These are phyloP conservation scores for Colletotrichum lentis DNA, from an alignment of 2,329 filamentous ascomycete genomes.

Conservation along the genomic window DNA sequence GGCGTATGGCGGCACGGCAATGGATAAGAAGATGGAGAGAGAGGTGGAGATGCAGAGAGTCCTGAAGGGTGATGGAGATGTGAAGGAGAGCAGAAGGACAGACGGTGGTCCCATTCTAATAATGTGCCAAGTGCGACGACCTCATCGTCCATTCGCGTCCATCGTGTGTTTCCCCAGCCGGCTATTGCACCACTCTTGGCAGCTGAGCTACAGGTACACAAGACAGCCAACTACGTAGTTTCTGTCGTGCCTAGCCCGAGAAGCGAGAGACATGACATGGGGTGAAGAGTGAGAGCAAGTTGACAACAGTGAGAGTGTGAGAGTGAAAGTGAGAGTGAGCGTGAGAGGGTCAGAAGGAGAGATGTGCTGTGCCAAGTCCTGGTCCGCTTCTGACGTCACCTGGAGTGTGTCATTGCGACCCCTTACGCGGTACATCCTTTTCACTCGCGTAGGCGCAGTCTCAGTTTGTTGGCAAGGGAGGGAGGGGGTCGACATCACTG, in stretches of 20 bases:
- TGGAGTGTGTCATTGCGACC: constrained; percentile 3
- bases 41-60: too few relatives aligned
- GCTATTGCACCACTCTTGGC: constrained; percentile 9
- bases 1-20: neutral
- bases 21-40: neutral
- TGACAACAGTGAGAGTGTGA: neutral
- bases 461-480: neutral
- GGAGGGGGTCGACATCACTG: neutral
- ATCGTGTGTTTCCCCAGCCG: neutral
- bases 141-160: neutral
- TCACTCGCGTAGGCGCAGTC: neutral
- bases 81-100: neutral
- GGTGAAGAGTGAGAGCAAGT: neutral
- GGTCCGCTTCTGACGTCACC: constrained; percentile 22
- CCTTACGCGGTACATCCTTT: neutral
- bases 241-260: neutral
- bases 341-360: neutral
- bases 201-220: neutral
- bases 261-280: neutral
- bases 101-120: neutral
- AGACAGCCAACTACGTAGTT: neutral
- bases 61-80: neutral
- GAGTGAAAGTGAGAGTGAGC: too few relatives aligned
- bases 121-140: neutral
- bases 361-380: constrained; percentile 18